These are phyloP conservation scores for Parachaetomium inaequale DNA, from an alignment of 495 filamentous ascomycete species.

Conservation along the genomic window DNA sequence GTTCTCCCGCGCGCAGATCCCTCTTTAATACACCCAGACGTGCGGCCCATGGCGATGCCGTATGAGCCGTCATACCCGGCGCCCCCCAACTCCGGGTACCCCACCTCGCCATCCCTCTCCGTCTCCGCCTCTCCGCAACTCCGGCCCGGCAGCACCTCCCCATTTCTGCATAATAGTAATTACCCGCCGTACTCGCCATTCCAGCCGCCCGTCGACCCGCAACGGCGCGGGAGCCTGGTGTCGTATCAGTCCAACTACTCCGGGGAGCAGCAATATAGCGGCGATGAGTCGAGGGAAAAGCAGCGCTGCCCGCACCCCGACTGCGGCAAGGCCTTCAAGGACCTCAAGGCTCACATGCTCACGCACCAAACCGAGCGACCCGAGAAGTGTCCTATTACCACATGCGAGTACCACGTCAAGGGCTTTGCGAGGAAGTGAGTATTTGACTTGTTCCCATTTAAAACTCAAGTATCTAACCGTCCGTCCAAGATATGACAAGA, in stretches of 20 bases:
- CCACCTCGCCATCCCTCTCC: constrained; percentile 46
- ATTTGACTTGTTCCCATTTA: not conserved
- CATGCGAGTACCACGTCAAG: constrained; percentile 92
- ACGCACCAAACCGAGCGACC: constrained; percentile 93
- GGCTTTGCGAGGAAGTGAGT: constrained; percentile 82
- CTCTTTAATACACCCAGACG: constrained; percentile 48
- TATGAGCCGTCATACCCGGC: constrained; percentile 43
- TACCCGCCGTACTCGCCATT: constrained; percentile 68
- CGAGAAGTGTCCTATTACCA: constrained; percentile 94
- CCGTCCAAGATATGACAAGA: constrained; percentile 74
- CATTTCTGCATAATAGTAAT: constrained; percentile 38
- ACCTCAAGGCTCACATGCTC: constrained; percentile 92
- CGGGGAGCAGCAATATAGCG: constrained; percentile 56
- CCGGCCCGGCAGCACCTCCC: constrained; percentile 44
- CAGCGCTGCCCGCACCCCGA: constrained; percentile 73
- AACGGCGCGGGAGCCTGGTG: constrained; percentile 31
- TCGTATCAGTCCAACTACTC: constrained; percentile 35
- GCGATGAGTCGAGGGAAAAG: constrained; percentile 63
- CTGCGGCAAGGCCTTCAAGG: constrained; percentile 86
- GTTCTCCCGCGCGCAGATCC: constrained; percentile 37
- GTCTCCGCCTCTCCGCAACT: constrained; percentile 47
- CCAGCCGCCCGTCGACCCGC: constrained; percentile 49
- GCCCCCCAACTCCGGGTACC: constrained; percentile 39
- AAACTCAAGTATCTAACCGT: not conserved
- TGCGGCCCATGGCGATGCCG: constrained; percentile 45